These are phyloP conservation scores for Trichophyton schoenleinii DNA, from an alignment of 2,329 filamentous ascomycete species.

Conservation along the genomic window DNA sequence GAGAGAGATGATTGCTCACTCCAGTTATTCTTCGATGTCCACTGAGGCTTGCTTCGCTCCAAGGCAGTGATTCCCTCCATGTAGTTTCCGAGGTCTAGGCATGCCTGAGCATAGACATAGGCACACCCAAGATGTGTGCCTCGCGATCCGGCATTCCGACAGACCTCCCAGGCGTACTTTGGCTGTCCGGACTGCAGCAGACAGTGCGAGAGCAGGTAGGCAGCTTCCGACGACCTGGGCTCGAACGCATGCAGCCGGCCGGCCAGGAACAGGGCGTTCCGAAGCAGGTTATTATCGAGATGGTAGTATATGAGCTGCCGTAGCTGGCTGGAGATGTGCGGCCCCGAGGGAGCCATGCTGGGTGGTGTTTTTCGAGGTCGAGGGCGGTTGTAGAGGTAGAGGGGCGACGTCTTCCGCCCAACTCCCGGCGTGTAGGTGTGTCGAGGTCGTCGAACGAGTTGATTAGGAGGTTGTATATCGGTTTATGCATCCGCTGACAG, in stretches of 20 bases:
- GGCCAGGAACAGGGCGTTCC: conserved; percentile 89
- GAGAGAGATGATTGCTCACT: conserved; percentile 43
- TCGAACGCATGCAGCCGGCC: conserved; percentile 78
- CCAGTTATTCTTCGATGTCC: conserved; percentile 62
- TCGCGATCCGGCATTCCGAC: conserved; percentile 56
- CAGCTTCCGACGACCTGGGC: conserved; percentile 63
- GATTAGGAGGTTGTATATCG: background rate
- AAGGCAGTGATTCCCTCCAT: conserved; percentile 71
- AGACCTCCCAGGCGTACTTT: conserved; percentile 74
- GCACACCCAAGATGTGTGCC: conserved; percentile 73
- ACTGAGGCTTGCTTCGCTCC: conserved; percentile 66
- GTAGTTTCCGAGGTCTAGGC: conserved; percentile 62
- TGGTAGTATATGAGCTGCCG: conserved; percentile 56
- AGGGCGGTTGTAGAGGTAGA: background rate
- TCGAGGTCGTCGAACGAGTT: background rate
- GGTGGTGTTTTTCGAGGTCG: background rate
- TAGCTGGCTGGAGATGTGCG: conserved; percentile 47
- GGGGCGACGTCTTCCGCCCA: background rate
- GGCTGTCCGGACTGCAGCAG: conserved; percentile 71
- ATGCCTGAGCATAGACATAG: conserved; percentile 85
- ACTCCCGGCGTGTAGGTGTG: background rate
- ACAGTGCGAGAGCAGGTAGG: conserved; percentile 72
- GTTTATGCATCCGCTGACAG: background rate
- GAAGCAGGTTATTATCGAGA: conserved; percentile 77
- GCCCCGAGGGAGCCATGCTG: conserved; percentile 44